A percentile compares a stretch with the other conserved stretches of the same genome.
Conservation (phyloP, 2,329 filamentous ascomycete species). For the Monosporascus ibericus region DNA sequence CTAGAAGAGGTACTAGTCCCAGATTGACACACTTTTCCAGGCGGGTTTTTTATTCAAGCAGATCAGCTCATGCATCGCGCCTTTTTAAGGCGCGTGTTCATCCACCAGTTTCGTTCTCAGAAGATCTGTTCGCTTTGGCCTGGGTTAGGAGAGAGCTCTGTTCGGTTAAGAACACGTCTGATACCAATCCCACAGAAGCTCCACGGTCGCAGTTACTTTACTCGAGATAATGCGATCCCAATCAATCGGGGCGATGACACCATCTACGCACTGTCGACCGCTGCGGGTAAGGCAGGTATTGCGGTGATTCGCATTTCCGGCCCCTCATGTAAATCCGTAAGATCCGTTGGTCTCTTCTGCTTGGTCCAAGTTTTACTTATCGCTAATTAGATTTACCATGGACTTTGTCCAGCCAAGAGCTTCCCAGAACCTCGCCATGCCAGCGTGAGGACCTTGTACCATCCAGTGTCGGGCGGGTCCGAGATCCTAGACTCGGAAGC, state of each 20-base stretch:
- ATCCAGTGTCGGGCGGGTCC: constrained; percentile 30
- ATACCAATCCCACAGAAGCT: background rate
- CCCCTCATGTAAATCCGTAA: constrained; percentile 51
- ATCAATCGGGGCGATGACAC: constrained; percentile 45
- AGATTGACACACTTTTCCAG: too few species aligned
- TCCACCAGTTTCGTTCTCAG: constrained; percentile 9
- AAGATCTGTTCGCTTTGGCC: constrained; percentile 1
- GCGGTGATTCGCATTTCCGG: constrained; percentile 87
- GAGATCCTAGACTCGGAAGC: constrained; percentile 73
- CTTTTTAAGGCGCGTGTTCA: constrained; percentile 13
- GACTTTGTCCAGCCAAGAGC: constrained; percentile 42
- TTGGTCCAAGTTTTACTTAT: constrained; percentile 12
- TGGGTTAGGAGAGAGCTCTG: background rate
- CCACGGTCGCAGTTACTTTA: background rate
- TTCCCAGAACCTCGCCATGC: constrained; percentile 52
- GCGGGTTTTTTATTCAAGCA: background rate
- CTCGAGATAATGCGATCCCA: constrained; percentile 2
- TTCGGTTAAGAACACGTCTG: background rate
- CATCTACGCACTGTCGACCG: constrained; percentile 89
- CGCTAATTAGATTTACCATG: constrained; percentile 39
- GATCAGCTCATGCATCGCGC: constrained; percentile 20
- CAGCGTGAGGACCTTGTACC: constrained; percentile 66
- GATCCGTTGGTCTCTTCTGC: constrained; percentile 1
- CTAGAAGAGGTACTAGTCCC: too few species aligned
- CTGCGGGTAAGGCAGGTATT: constrained; percentile 79